Evolutionary conservation across 306 rosid species (phyloP), one percentile per base, ranked within the genome.

Genomic region (Citrullus amarus): DNA sequence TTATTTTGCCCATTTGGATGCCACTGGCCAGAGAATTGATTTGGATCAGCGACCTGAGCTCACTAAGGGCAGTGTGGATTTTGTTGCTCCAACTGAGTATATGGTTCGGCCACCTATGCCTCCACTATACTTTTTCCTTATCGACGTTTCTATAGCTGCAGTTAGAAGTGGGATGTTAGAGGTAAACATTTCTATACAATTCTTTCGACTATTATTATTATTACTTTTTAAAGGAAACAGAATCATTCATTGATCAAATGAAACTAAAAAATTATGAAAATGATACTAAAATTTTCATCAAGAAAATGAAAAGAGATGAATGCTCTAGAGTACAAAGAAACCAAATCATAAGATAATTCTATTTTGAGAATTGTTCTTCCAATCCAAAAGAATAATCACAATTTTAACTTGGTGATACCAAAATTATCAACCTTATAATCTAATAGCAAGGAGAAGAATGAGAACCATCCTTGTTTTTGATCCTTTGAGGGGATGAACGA

Each of bases 71-170:
- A 91, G 97, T 43, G 94, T 96, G 81, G 99, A 96, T 83, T 96
- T 96, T 89, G 98, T 96, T 80, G 99, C 99, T 81, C 97, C 99
- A 78, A 92, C 99, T 9, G 99, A 92, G 85, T 92, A 96, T 85
- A 96, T 96, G 99, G 97, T 92, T 86, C 98, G 99, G 81, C 97
- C 98, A 58, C 98, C 99, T 79, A 96, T 96, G 99, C 99, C 99
- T 16, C 99, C 98, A 63, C 89, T 92, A 44, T 96, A 90, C 84
- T 96, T 96, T 86, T 96, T 96, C 89, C 96, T 96, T 82, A 96
- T 96, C 1, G 98, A 96, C 34, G 99, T 93, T 83, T 92, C 99
- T 54, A 80, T 87, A 68, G 90, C 97, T 79, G 97, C 99, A 9
- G 98, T 88, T 82, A 96, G 91, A 91, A 96, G 99, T 91, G 99